A percentile compares a stretch with the other conserved stretches of the same genome.
Conservation (phyloP, 768 basidiomycete genomes). For the Lyophyllum atratum region DNA sequence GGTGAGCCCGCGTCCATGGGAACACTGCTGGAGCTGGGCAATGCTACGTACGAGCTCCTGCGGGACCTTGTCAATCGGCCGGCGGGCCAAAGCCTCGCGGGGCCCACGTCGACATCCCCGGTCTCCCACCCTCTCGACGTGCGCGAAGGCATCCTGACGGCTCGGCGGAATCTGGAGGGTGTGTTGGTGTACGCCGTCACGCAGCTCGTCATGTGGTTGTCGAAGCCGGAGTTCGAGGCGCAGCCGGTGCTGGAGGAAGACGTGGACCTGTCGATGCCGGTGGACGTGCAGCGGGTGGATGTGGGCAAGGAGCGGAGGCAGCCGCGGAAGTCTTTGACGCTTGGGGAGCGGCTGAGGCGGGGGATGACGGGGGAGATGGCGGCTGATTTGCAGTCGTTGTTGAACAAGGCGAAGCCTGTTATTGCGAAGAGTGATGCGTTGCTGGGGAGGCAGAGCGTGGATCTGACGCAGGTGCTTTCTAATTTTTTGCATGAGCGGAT, state of each 20-base stretch:
- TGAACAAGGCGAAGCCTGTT: constrained; percentile 66
- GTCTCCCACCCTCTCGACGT: constrained; percentile 47
- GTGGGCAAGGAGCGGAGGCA: constrained; percentile 35
- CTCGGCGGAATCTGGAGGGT: constrained; percentile 65
- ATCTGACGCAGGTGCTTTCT: constrained; percentile 61
- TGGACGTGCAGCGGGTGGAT: constrained; percentile 34
- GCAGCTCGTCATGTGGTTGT: constrained; percentile 78
- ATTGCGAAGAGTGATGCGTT: constrained; percentile 59
- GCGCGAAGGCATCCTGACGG: constrained; percentile 55
- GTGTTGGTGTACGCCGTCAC: constrained; percentile 72
- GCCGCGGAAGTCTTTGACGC: constrained; percentile 45
- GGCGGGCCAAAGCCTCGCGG: constrained; percentile 52
- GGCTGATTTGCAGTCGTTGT: constrained; percentile 63
- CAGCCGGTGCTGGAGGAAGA: constrained; percentile 43
- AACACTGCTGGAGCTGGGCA: constrained; percentile 84
- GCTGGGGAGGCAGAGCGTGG: constrained; percentile 46
- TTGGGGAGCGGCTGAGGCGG: constrained; percentile 68
- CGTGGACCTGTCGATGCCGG: constrained; percentile 32
- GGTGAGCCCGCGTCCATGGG: constrained; percentile 85
- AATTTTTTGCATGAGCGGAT: constrained; percentile 70
- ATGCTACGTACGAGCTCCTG: constrained; percentile 73
- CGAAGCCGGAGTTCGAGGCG: constrained; percentile 67
- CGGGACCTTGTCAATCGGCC: constrained; percentile 66
- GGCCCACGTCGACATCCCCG: constrained; percentile 27
- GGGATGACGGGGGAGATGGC: constrained; percentile 85